Evolutionary conservation across 148 eudicot genomes (phyloP).

Genomic region (Selenicereus undatus): DNA sequence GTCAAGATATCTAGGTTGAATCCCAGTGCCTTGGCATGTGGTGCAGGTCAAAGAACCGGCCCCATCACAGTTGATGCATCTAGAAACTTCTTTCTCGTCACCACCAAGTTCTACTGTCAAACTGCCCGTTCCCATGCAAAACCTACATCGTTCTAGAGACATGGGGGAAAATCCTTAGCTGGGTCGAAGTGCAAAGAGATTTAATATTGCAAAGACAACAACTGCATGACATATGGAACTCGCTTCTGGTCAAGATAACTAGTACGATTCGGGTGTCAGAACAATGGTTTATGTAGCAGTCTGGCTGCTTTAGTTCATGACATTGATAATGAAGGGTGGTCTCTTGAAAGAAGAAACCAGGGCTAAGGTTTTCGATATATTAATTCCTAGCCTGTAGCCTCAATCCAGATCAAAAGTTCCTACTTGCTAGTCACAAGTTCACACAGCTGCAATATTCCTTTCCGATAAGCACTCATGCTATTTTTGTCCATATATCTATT

Average conservation of each 20-base stretch:
- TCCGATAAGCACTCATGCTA: too few species aligned
- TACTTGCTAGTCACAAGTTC: background rate
- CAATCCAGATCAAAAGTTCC: background rate
- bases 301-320: too few species aligned
- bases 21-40: conserved; percentile 93
- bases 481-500: too few species aligned
- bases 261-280: too few species aligned
- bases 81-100: conserved; percentile 77
- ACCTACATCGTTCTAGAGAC: conserved; percentile 68
- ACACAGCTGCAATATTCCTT: background rate
- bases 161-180: background rate
- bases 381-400: too few species aligned
- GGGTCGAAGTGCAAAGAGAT: background rate
- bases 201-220: too few species aligned
- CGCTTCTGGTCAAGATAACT: too few species aligned
- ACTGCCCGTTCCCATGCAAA: conserved; percentile 77
- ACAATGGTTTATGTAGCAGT: too few species aligned
- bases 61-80: conserved; percentile 91
- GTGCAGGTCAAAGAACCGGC: conserved; percentile 90
- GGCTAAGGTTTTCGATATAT: too few species aligned
- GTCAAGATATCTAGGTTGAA: conserved; percentile 97
- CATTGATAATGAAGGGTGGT: too few species aligned
- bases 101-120: conserved; percentile 87
- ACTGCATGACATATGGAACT: too few species aligned
- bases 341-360: too few species aligned